Evolutionary conservation across 345 rosid genomes (phyloP).

Genomic region (Clarkia xantiana): DNA sequence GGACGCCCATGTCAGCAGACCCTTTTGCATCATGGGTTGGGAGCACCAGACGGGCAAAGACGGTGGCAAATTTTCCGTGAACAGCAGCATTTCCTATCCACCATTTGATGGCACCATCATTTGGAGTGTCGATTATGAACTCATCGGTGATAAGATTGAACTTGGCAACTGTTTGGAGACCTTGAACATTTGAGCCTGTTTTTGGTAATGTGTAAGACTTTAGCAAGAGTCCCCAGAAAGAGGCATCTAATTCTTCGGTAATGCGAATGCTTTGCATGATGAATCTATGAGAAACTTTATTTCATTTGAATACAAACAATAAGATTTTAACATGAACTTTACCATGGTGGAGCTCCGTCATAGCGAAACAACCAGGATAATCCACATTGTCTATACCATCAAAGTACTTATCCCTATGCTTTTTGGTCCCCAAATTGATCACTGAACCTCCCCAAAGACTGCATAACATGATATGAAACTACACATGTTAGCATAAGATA

Average conservation of each 20-base stretch:
- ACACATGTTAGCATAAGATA: neutral
- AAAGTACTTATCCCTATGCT: slow-evolving; percentile 77
- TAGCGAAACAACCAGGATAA: slow-evolving; percentile 93
- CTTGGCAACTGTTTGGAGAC: slow-evolving; percentile 76
- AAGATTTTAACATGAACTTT: slow-evolving; percentile 5
- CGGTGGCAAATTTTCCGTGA: slow-evolving; percentile 91
- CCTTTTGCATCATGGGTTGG: slow-evolving; percentile 80
- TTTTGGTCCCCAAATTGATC: slow-evolving; percentile 88
- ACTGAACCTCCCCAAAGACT: slow-evolving; percentile 99
- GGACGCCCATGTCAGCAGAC: slow-evolving; percentile 86
- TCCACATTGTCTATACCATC: slow-evolving; percentile 73
- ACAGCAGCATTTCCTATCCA: slow-evolving; percentile 99
- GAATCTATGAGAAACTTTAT: too few relatives aligned
- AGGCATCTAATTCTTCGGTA: too few relatives aligned
- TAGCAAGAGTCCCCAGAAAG: neutral
- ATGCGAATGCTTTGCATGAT: too few relatives aligned
- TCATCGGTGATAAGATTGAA: slow-evolving; percentile 77
- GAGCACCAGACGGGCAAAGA: slow-evolving; percentile 72
- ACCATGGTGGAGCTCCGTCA: slow-evolving; percentile 99
- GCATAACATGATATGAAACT: slow-evolving; percentile 6
- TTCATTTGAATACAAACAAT: too few relatives aligned
- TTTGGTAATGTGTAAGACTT: slow-evolving; percentile 9
- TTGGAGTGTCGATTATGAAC: slow-evolving; percentile 66
- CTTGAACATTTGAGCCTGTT: slow-evolving; percentile 89
- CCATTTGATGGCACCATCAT: slow-evolving; percentile 98